Conservation (phyloP, 441 rosid genomes). For the Bruguiera hainesii region DNA sequence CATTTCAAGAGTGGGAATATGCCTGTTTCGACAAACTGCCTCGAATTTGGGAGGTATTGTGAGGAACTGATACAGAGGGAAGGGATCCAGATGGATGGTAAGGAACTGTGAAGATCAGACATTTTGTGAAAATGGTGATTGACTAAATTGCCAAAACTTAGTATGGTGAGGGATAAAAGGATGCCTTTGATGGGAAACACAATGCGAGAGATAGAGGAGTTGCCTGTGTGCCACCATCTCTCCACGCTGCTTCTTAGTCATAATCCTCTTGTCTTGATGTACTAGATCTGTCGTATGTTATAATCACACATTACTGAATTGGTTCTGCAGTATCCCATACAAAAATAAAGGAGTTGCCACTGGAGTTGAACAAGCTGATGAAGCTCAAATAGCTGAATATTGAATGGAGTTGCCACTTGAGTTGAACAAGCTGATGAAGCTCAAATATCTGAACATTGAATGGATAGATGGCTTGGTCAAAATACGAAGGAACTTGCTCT, state of each 20-base stretch:
- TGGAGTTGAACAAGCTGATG: conserved; percentile 8
- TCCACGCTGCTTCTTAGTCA: too few relatives aligned
- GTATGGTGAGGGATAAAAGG: too few relatives aligned
- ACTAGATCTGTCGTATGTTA: neutral
- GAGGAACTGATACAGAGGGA: conserved; percentile 9
- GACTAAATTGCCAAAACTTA: too few relatives aligned
- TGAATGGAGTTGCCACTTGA: too few relatives aligned
- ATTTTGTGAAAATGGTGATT: too few relatives aligned
- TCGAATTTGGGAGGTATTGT: conserved; percentile 18
- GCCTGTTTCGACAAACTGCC: neutral
- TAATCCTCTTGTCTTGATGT: neutral
- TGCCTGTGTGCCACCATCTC: neutral
- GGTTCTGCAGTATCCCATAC: conserved; percentile 8
- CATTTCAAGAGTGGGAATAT: too few relatives aligned
- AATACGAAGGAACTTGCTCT: conserved; percentile 19
- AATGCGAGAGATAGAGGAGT: neutral
- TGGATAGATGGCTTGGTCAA: neutral
- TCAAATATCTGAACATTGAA: conserved; percentile 30
- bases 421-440: conserved; percentile 13
- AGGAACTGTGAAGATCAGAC: too few relatives aligned
- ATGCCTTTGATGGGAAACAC: neutral
- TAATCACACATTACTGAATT: neutral
- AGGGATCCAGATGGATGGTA: too few relatives aligned
- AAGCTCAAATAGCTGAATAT: too few relatives aligned
- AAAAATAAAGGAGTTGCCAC: conserved; percentile 13